Percentiles rank a stretch among this genome's conserved stretches.
phyloP scores from a whole-genome alignment of 805 yeast species.

The Hanseniaspora lindneri region DNA sequence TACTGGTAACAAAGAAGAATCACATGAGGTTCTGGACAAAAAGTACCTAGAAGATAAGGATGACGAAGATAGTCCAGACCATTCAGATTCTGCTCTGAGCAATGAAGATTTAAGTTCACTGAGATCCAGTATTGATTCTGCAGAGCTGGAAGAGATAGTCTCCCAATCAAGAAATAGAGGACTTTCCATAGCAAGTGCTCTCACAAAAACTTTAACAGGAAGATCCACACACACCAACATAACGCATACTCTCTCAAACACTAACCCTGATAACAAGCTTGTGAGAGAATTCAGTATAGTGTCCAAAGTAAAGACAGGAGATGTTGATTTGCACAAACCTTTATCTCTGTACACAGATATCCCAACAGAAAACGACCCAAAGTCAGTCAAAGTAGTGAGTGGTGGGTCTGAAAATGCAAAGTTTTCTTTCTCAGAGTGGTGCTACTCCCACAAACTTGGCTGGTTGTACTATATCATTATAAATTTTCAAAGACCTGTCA shows the following conservation, averaged over 20 bases:
- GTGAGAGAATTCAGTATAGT: constrained; percentile 34
- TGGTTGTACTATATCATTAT: constrained; percentile 31
- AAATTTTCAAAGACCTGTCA: constrained; percentile 58
- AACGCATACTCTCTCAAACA: neutral
- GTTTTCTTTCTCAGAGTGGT: constrained; percentile 6
- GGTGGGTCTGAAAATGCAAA: neutral
- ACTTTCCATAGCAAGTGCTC: neutral
- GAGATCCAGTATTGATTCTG: neutral
- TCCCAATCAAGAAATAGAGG: neutral
- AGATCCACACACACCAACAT: neutral
- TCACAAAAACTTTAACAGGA: constrained; percentile 1
- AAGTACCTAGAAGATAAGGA: neutral
- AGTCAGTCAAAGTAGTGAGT: constrained; percentile 14
- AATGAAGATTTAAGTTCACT: neutral
- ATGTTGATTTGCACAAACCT: constrained; percentile 27
- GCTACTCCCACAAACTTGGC: constrained; percentile 23
- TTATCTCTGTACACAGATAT: constrained; percentile 20
- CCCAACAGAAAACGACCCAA: constrained; percentile 1
- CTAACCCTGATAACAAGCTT: neutral
- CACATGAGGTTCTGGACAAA: no score
- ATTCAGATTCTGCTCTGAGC: no score
- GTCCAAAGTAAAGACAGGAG: constrained; percentile 24
- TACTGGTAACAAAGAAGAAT: neutral
- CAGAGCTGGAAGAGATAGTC: neutral
- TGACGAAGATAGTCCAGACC: neutral